Percentiles rank a stretch among this genome's conserved stretches.
phyloP scores from a whole-genome alignment of 352 stramenopile species.

The Globisporangium cylindrosporum region DNA sequence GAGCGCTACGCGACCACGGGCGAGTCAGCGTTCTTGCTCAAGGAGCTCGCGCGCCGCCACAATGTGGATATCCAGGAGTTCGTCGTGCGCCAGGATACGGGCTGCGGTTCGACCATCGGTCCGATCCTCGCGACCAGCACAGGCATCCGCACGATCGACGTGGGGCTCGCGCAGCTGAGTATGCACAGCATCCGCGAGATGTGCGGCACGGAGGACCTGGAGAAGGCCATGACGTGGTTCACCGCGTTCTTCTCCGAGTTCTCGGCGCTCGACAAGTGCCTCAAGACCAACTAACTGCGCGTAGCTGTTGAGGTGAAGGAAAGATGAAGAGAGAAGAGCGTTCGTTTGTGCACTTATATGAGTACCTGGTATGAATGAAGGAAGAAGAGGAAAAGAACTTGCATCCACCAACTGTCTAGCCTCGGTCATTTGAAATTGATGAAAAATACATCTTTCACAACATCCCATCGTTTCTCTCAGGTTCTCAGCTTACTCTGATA shows the following conservation, averaged over 20 bases:
- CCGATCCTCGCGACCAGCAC: conserved; percentile 94
- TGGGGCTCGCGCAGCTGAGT: conserved; percentile 94
- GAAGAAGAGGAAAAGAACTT: background rate
- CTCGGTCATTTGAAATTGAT: conserved; percentile 1
- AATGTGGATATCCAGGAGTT: conserved; percentile 94
- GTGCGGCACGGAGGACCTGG: conserved; percentile 90
- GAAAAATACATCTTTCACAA: background rate
- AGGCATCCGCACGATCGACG: conserved; percentile 96
- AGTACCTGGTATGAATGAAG: background rate
- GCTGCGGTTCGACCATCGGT: conserved; percentile 97
- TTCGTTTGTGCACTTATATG: conserved; percentile 12
- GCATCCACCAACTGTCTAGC: background rate
- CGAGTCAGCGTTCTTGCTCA: conserved; percentile 91
- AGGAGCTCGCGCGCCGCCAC: conserved; percentile 87
- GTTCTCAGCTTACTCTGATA: background rate
- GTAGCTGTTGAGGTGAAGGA: background rate
- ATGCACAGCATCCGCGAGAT: conserved; percentile 98
- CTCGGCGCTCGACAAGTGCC: conserved; percentile 80
- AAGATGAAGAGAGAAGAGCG: background rate
- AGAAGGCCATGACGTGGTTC: conserved; percentile 87
- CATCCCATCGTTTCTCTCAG: background rate
- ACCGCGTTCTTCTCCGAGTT: conserved; percentile 93
- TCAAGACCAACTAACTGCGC: conserved; percentile 71
- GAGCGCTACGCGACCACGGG: conserved; percentile 96
- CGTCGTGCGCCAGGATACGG: conserved; percentile 95